These are phyloP conservation scores for Rhizoctonia solani DNA, from an alignment of 1,284 basidiomycete species.

Conservation along the genomic window DNA sequence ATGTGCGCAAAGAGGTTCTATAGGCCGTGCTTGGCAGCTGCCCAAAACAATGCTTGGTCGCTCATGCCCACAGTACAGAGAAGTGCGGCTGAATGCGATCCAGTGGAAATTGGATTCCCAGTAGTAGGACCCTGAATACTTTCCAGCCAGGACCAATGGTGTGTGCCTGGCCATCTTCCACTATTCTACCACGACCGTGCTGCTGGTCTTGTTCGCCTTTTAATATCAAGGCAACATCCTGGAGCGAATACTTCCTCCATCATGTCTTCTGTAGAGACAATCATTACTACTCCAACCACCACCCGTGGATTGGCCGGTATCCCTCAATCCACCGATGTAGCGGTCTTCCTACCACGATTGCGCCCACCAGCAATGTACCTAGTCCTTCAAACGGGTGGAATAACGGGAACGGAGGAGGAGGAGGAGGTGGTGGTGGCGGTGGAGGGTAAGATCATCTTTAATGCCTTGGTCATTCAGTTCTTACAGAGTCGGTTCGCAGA, in stretches of 20 bases:
- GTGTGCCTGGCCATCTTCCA: not conserved
- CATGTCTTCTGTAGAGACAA: not conserved
- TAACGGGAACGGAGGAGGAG: constrained; percentile 6
- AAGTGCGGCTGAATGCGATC: no score
- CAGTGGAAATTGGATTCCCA: no score
- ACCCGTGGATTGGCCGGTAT: constrained; percentile 16
- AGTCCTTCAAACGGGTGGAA: not conserved
- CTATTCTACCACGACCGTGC: not conserved
- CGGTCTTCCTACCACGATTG: not conserved
- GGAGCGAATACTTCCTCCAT: not conserved
- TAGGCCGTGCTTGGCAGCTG: no score
- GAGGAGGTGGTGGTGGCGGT: not conserved
- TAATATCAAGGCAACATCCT: not conserved
- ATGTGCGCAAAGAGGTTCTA: no score
- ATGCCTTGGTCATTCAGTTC: not conserved
- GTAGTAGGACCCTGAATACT: not conserved
- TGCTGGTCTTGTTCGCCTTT: not conserved
- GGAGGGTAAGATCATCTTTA: constrained; percentile 6
- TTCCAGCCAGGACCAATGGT: not conserved
- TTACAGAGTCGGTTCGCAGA: not conserved
- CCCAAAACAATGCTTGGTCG: no score
- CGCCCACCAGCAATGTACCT: not conserved
- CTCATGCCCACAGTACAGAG: no score
- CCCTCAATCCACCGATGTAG: not conserved
- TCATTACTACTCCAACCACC: not conserved